These are phyloP conservation scores for Clarireedia homoeocarpa DNA, from an alignment of 2,329 filamentous ascomycete genomes.

Conservation along the genomic window DNA sequence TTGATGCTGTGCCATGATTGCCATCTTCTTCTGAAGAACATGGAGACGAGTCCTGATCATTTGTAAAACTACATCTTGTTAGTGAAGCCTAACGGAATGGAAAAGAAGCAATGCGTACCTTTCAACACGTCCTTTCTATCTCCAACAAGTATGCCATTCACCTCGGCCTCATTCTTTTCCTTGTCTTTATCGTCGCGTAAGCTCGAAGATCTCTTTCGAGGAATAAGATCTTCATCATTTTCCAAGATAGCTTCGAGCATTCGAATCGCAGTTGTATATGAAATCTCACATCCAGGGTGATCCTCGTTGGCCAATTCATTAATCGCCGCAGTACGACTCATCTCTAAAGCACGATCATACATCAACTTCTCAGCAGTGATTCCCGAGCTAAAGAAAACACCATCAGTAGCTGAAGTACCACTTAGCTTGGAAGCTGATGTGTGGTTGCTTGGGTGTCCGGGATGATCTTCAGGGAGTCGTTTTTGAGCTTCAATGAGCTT, in stretches of 20 bases:
- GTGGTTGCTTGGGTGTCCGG: slow-evolving; percentile 76
- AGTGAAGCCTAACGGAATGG: not conserved
- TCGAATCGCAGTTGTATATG: slow-evolving; percentile 85
- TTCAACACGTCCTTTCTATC: slow-evolving; percentile 67
- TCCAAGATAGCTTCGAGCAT: slow-evolving; percentile 95
- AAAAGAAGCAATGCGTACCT: slow-evolving; percentile 42
- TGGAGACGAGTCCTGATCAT: slow-evolving; percentile 53
- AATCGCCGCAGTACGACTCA: slow-evolving; percentile 90
- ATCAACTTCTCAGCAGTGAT: slow-evolving; percentile 94
- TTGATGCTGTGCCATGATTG: slow-evolving; percentile 46
- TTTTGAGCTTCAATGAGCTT: slow-evolving; percentile 83
- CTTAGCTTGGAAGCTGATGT: slow-evolving; percentile 46
- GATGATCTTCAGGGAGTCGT: slow-evolving; percentile 74
- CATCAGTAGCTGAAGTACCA: slow-evolving; percentile 54
- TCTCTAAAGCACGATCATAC: slow-evolving; percentile 95
- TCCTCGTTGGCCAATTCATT: slow-evolving; percentile 93
- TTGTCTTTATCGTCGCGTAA: slow-evolving; percentile 36
- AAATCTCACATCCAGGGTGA: slow-evolving; percentile 78
- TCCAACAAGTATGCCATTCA: slow-evolving; percentile 54
- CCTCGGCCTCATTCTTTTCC: slow-evolving; percentile 38
- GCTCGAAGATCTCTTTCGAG: slow-evolving; percentile 33
- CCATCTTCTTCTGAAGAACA: slow-evolving; percentile 52
- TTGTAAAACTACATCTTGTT: slow-evolving; percentile 44
- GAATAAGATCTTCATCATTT: slow-evolving; percentile 56
- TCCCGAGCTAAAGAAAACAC: slow-evolving; percentile 77